Percentiles rank a stretch among this genome's conserved stretches.
Conservation (phyloP, 345 rosid genomes). For the Hypericum perforatum region DNA sequence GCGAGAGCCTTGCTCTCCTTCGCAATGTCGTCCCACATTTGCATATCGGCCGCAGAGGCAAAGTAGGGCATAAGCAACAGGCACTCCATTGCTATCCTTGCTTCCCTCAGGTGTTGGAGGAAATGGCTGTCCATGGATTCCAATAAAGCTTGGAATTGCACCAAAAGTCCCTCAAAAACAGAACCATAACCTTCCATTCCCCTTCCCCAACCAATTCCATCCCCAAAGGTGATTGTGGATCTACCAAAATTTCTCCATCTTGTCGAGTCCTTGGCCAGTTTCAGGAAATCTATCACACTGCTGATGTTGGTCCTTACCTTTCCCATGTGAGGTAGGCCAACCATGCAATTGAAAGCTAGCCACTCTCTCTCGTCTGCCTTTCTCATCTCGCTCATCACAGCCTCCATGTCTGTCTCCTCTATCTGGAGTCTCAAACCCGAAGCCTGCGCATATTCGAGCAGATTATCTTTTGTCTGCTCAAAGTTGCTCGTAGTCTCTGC, state of each 20-base stretch:
- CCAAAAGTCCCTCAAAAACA: slow-evolving; percentile 16
- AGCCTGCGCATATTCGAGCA: slow-evolving; percentile 12
- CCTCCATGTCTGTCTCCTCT: slow-evolving; percentile 21
- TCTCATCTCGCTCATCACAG: slow-evolving; percentile 15
- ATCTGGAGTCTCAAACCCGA: slow-evolving; percentile 24
- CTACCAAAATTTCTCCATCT: neutral
- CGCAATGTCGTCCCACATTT: slow-evolving; percentile 14
- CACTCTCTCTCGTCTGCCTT: slow-evolving; percentile 16
- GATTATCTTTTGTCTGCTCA: slow-evolving; percentile 13
- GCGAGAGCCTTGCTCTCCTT: slow-evolving; percentile 7
- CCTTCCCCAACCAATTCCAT: slow-evolving; percentile 17
- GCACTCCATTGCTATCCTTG: slow-evolving; percentile 34
- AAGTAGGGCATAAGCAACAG: slow-evolving; percentile 27
- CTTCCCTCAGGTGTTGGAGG: slow-evolving; percentile 24
- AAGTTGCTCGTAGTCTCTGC: slow-evolving; percentile 10
- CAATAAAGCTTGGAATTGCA: slow-evolving; percentile 19
- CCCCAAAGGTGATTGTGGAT: slow-evolving; percentile 25
- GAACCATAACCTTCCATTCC: slow-evolving; percentile 13
- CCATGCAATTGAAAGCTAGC: slow-evolving; percentile 36
- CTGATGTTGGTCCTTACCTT: slow-evolving; percentile 9
- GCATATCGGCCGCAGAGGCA: slow-evolving; percentile 9
- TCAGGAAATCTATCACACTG: slow-evolving; percentile 18
- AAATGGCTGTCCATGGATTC: slow-evolving; percentile 30
- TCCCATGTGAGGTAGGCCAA: slow-evolving; percentile 31
- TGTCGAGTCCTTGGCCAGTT: slow-evolving; percentile 19